phyloP scores from a whole-genome alignment of 305 asterid species.

The Solanum hybrid region DNA sequence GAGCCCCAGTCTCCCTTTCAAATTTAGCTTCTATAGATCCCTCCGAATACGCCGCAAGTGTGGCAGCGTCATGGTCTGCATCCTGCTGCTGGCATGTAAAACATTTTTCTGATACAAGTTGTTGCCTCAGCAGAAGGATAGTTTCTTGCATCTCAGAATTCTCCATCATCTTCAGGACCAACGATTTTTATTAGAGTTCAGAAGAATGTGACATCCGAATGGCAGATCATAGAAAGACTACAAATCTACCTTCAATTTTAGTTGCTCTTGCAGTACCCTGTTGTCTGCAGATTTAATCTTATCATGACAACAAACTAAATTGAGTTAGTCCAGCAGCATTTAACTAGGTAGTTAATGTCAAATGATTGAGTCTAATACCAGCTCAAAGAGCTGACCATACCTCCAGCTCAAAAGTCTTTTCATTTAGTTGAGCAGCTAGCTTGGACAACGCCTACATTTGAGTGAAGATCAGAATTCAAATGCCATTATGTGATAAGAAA shows the following conservation, averaged over 20 bases:
- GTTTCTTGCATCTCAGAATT: conserved; percentile 64
- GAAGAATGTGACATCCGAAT: conserved; percentile 4
- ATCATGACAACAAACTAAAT: conserved; percentile 12
- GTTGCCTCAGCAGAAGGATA: conserved; percentile 44
- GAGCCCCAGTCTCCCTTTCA: conserved; percentile 23
- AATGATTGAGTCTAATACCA: neutral
- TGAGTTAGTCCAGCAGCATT: conserved; percentile 23
- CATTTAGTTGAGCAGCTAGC: conserved; percentile 69
- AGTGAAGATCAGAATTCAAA: neutral
- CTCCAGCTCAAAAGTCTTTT: conserved; percentile 78
- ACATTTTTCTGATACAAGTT: conserved; percentile 36
- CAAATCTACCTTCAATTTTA: conserved; percentile 49
- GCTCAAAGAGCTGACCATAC: conserved; percentile 25
- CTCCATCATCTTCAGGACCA: conserved; percentile 35
- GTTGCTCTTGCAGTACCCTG: conserved; percentile 87
- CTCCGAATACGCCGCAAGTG: conserved; percentile 21
- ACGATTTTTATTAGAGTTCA: conserved; percentile 11
- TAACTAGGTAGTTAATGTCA: neutral
- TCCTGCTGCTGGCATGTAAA: conserved; percentile 21
- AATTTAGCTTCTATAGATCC: conserved; percentile 24
- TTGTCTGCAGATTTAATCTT: conserved; percentile 85
- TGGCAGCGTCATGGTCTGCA: conserved; percentile 16
- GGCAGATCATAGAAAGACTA: neutral
- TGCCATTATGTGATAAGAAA: neutral
- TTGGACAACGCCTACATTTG: conserved; percentile 50